A percentile compares a stretch with the other conserved stretches of the same genome.
Evolutionary conservation across 805 yeast genomes (phyloP).

Genomic region (Kluyveromyces wickerhamii): DNA sequence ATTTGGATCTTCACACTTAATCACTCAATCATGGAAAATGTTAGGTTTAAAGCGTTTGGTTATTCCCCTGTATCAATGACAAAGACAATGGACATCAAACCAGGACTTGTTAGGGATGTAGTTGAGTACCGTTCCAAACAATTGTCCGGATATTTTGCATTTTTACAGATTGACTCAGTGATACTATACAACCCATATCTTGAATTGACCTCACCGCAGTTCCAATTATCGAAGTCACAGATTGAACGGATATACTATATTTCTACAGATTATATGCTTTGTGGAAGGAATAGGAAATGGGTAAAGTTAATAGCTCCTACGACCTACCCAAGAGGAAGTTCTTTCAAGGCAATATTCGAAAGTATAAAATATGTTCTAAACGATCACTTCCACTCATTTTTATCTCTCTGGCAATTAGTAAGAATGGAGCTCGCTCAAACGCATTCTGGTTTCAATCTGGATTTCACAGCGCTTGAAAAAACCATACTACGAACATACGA

Average conservation of each 20-base stretch:
- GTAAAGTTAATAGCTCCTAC: neutral
- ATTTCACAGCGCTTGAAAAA: conserved; percentile 12
- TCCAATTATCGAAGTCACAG: conserved; percentile 33
- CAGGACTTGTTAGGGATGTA: conserved; percentile 7
- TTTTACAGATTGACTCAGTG: conserved; percentile 24
- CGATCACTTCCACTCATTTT: conserved; percentile 10
- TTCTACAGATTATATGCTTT: conserved; percentile 32
- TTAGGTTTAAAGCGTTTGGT: conserved; percentile 23
- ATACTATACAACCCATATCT: conserved; percentile 26
- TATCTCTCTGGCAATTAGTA: conserved; percentile 19
- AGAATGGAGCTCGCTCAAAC: neutral
- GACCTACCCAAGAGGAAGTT: neutral
- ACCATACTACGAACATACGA: conserved; percentile 17
- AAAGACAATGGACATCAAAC: conserved; percentile 9
- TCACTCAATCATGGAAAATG: conserved; percentile 19
- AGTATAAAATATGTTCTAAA: neutral
- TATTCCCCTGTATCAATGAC: conserved; percentile 16
- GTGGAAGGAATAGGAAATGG: neutral
- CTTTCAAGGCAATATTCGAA: conserved; percentile 1
- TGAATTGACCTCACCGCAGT: conserved; percentile 25
- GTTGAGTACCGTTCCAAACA: conserved; percentile 7
- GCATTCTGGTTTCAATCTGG: conserved; percentile 7
- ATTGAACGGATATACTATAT: conserved; percentile 40
- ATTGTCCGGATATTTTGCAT: conserved; percentile 13
- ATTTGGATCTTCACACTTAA: conserved; percentile 37